Evolutionary conservation across 805 yeast genomes (phyloP).

Genomic region (Candida dajiaensis): DNA sequence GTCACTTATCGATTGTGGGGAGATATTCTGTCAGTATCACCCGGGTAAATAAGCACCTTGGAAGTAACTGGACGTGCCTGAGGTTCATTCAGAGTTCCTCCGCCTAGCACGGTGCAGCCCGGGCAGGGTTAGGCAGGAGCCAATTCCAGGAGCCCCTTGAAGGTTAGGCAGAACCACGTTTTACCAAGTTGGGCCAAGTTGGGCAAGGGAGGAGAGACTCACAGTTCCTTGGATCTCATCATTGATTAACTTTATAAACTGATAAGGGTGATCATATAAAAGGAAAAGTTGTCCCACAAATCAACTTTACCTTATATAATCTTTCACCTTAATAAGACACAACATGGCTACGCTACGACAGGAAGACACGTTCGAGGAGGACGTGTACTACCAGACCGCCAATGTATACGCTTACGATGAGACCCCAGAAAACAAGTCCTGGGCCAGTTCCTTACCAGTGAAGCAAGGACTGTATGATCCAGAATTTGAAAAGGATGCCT

Average conservation of each 20-base stretch:
- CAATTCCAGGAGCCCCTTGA: not conserved
- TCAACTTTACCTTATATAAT: not conserved
- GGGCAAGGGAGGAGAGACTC: too few relatives aligned
- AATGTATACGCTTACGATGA: constrained; percentile 52
- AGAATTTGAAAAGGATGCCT: constrained; percentile 89
- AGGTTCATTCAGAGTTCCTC: not conserved
- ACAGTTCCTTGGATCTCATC: not conserved
- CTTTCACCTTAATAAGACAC: not conserved
- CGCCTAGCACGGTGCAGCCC: not conserved
- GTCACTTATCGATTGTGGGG: not conserved
- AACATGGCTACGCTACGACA: not conserved
- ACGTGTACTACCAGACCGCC: constrained; percentile 11
- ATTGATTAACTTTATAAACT: not conserved
- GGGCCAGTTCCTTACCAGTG: constrained; percentile 88
- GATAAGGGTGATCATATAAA: not conserved
- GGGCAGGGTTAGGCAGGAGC: not conserved
- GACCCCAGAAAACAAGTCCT: constrained; percentile 70
- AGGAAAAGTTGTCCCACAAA: not conserved
- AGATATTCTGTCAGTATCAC: not conserved
- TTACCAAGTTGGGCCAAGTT: too few relatives aligned
- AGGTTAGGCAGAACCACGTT: too few relatives aligned
- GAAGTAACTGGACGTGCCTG: not conserved
- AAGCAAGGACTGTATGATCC: constrained; percentile 92
- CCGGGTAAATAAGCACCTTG: not conserved
- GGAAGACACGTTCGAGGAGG: constrained; percentile 8